These are phyloP conservation scores for Picea sitchensis DNA, from an alignment of 75 land plant species.

Conservation along the genomic window DNA sequence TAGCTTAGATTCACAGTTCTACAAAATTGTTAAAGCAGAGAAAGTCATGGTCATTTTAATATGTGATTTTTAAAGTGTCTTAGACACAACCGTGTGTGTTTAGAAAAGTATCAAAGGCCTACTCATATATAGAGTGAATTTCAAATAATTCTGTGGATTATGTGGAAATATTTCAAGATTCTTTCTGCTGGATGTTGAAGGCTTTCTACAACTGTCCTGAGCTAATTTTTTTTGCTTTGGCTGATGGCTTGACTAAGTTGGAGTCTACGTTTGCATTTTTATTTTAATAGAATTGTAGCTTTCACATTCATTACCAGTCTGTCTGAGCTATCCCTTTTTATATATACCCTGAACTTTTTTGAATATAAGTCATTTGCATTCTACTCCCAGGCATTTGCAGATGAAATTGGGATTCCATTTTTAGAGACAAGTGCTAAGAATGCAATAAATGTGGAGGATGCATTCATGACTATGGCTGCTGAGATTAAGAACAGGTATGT, in stretches of 20 bases:
- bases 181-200: background rate
- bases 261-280: background rate
- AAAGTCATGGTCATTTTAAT: background rate
- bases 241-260: background rate
- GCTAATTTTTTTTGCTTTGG: background rate
- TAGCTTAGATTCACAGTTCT: background rate
- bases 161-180: background rate
- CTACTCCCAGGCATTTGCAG: conserved; percentile 67
- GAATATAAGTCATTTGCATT: conserved; percentile 1
- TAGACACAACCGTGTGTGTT: no score
- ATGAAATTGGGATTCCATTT: conserved; percentile 88
- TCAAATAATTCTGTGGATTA: background rate
- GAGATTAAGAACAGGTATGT: conserved; percentile 79
- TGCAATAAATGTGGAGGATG: conserved; percentile 80
- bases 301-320: background rate
- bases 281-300: background rate
- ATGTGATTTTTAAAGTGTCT: background rate
- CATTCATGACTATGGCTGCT: conserved; percentile 90
- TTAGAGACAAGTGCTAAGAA: conserved; percentile 91
- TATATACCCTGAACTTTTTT: background rate
- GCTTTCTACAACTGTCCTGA: background rate
- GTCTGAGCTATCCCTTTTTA: background rate
- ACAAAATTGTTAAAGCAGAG: background rate
- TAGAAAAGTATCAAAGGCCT: no score
- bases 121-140: no score